Conservation (phyloP, 768 basidiomycete species). For the Trametes cingulata region DNA sequence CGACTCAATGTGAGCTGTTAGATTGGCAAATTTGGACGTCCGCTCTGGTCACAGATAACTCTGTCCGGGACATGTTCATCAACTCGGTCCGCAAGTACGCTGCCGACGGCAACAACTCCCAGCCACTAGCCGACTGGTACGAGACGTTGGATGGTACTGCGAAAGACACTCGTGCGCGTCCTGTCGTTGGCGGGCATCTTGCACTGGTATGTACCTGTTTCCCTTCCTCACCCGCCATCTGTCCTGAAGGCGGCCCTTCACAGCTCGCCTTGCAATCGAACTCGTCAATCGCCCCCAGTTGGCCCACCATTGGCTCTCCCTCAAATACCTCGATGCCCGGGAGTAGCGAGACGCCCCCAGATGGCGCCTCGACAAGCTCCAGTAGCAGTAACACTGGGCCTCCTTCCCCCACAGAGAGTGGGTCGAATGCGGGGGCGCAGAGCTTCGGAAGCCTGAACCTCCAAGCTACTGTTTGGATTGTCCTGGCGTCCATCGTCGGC, state of each 20-base stretch:
- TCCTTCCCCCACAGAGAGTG: no score
- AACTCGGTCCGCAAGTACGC: slow-evolving; percentile 35
- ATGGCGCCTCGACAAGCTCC: no score
- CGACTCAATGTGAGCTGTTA: no score
- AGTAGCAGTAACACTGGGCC: no score
- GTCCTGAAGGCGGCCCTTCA: slow-evolving; percentile 25
- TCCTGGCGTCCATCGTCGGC: no score
- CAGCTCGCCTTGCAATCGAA: slow-evolving; percentile 4
- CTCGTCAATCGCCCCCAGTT: background rate
- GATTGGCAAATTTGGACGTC: slow-evolving; percentile 45
- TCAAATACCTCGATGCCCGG: background rate
- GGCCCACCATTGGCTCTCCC: background rate
- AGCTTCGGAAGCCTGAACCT: no score
- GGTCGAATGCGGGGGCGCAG: no score
- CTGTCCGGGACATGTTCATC: slow-evolving; percentile 37
- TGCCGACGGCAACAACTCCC: slow-evolving; percentile 33
- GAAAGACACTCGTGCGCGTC: slow-evolving; percentile 51
- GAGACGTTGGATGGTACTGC: slow-evolving; percentile 49
- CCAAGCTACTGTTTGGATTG: no score
- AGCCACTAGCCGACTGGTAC: slow-evolving; percentile 52
- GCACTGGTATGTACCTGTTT: slow-evolving; percentile 39
- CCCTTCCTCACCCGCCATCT: background rate
- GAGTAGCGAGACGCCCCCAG: background rate
- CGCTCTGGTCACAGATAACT: slow-evolving; percentile 33
- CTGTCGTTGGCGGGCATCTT: slow-evolving; percentile 56